Evolutionary conservation across 495 filamentous ascomycete genomes (phyloP), one percentile per base, ranked within the genome.

Genomic region (Beverwykella pulmonaria): DNA sequence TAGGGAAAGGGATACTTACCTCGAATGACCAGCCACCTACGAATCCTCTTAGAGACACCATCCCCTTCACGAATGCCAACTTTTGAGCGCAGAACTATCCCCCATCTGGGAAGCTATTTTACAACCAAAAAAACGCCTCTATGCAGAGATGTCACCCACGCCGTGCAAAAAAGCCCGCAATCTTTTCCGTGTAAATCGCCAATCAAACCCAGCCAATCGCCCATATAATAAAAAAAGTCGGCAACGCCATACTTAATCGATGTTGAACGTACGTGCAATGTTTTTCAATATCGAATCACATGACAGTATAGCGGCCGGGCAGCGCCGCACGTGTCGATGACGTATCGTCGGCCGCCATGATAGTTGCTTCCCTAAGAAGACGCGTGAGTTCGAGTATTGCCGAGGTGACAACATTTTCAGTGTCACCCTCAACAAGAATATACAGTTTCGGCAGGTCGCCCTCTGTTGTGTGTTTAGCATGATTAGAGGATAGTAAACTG

Each of bases 351-450:
- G 92, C 92, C 6, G 39, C 39, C 17, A n/a, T 44, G 61, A 94
- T 85, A 27, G 64, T 96, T n/a, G 90, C 94, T 77, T 98, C 94
- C 77, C 88, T 91, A 52, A 98, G 79, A 65, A 97, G 76, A 29
- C 92, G 84, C 77, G 91, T 92, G 48, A 98, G 82, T 76, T 98
- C 93, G 61, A 87, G 83, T 88, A 98, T 94, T 17, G 94, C 95
- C 76, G 90, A 90, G 50, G 88, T 89, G 2, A 98, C 94, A 54
- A 92, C 88, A 53, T 95, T 78, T 75, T 98, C 94, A 0, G 95
- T 98, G 75, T 98, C 94, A 22, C 94, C 94, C 73, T 98, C 94
- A 34, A 98, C 95, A 36, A 98, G 82, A 71, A 98, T 97, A 73
- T 98, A 98, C 62, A 98, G 80, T 79, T 98, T 98, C 9, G 94